phyloP scores from a whole-genome alignment of 805 yeast genomes.

The Schizosaccharomyces octosporus region DNA sequence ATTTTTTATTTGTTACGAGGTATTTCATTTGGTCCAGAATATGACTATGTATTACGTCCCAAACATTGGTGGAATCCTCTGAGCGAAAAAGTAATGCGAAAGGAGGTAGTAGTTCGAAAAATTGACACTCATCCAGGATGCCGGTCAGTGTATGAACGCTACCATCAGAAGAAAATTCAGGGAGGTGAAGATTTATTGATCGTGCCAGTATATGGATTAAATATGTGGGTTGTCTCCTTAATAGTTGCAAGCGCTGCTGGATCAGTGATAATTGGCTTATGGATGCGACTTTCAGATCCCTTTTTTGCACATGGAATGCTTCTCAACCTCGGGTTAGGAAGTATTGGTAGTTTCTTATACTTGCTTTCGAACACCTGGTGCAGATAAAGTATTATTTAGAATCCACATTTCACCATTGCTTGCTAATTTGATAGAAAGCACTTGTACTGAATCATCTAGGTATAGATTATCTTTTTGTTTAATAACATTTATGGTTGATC shows the following conservation, averaged over 20 bases:
- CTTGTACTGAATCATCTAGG: not conserved
- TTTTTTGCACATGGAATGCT: not conserved
- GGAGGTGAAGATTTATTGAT: not conserved
- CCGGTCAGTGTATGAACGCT: not conserved
- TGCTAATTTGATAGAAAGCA: not conserved
- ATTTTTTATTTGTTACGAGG: not conserved
- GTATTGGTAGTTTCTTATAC: not conserved
- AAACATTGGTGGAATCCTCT: not conserved
- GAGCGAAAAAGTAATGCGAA: not conserved
- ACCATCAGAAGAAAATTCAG: not conserved
- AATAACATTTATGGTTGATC: not conserved
- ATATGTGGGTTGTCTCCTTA: not conserved
- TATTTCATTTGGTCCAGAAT: not conserved
- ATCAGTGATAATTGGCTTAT: not conserved
- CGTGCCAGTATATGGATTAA: not conserved
- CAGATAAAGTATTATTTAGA: not conserved
- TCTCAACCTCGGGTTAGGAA: not conserved
- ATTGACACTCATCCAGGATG: not conserved
- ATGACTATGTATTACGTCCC: not conserved
- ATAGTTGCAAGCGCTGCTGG: not conserved
- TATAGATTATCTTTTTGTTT: not conserved
- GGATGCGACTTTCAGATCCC: conserved; percentile 1
- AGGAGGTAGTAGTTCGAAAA: not conserved
- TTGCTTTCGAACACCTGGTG: not conserved
- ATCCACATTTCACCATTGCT: not conserved